These are phyloP conservation scores for Aspergillus ibericus DNA, from an alignment of 2,329 filamentous ascomycete species.

Conservation along the genomic window DNA sequence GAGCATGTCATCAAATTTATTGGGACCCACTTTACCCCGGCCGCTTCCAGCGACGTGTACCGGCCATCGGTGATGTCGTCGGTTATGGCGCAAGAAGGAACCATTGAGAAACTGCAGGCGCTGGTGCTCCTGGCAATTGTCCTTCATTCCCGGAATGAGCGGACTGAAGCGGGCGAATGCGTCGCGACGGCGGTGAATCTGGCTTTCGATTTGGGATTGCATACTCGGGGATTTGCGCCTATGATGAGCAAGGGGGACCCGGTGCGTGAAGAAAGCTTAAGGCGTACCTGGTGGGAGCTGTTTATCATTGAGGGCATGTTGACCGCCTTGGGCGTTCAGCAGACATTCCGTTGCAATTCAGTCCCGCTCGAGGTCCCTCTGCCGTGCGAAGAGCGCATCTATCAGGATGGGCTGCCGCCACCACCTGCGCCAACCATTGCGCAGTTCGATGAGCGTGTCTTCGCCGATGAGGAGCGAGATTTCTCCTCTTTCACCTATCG, in stretches of 20 bases:
- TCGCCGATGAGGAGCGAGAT: constrained; percentile 63
- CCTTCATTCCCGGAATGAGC: constrained; percentile 73
- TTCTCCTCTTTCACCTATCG: constrained; percentile 87
- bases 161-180: constrained; percentile 66
- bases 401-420: constrained; percentile 54
- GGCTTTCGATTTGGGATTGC: constrained; percentile 74
- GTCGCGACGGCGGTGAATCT: constrained; percentile 68
- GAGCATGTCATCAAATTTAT: constrained; percentile 58
- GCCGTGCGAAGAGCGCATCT: constrained; percentile 78
- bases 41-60: constrained; percentile 47
- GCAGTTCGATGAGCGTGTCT: constrained; percentile 76
- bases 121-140: constrained; percentile 74
- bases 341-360: constrained; percentile 65
- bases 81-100: constrained; percentile 41
- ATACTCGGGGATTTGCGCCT: constrained; percentile 66
- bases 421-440: constrained; percentile 62
- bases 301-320: constrained; percentile 83
- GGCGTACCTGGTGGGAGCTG: constrained; percentile 87
- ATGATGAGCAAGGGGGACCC: constrained; percentile 64
- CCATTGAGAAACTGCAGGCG: constrained; percentile 71
- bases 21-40: constrained; percentile 54
- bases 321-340: constrained; percentile 62
- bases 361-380: constrained; percentile 68
- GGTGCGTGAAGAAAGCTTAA: constrained; percentile 77
- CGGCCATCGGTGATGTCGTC: constrained; percentile 35